phyloP scores from a whole-genome alignment of 805 yeast species.

The Saturnispora galanensis region DNA sequence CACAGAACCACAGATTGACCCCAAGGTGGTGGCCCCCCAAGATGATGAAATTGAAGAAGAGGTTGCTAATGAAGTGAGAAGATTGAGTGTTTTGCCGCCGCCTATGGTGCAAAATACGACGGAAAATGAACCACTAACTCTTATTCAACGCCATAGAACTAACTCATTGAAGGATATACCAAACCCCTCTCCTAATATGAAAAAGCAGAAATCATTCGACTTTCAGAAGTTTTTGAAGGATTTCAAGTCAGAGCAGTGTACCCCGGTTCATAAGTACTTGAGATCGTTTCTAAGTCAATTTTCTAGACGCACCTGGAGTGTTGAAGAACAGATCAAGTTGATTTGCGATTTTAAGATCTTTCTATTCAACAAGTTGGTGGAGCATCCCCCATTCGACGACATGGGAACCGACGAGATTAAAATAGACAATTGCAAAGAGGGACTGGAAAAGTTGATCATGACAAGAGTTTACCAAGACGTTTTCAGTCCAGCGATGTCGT shows the following conservation, averaged over 20 bases:
- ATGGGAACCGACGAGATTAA: conserved; percentile 43
- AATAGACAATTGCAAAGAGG: conserved; percentile 71
- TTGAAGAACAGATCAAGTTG: conserved; percentile 69
- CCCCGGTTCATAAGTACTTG: conserved; percentile 79
- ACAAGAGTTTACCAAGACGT: conserved; percentile 70
- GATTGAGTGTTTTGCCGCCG: not conserved
- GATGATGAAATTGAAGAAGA: conserved; percentile 8
- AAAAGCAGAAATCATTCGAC: conserved; percentile 46
- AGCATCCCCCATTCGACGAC: conserved; percentile 64
- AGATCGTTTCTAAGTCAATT: conserved; percentile 78
- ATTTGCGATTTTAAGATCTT: conserved; percentile 69
- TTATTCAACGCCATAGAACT: not conserved
- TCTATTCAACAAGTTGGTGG: conserved; percentile 50
- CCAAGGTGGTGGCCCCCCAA: not conserved
- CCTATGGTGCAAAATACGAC: not conserved
- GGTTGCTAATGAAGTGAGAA: conserved; percentile 10
- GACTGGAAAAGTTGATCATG: conserved; percentile 88
- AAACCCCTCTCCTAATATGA: conserved; percentile 23
- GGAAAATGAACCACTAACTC: not conserved
- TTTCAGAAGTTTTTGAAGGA: conserved; percentile 72
- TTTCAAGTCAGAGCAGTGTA: conserved; percentile 67
- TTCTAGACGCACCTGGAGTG: conserved; percentile 56
- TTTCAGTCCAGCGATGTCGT: conserved; percentile 58
- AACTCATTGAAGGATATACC: conserved; percentile 17
- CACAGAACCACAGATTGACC: too few species aligned